Conservation (phyloP, 371 early-diverging fungal species). For the Capniomyces stellatus region DNA sequence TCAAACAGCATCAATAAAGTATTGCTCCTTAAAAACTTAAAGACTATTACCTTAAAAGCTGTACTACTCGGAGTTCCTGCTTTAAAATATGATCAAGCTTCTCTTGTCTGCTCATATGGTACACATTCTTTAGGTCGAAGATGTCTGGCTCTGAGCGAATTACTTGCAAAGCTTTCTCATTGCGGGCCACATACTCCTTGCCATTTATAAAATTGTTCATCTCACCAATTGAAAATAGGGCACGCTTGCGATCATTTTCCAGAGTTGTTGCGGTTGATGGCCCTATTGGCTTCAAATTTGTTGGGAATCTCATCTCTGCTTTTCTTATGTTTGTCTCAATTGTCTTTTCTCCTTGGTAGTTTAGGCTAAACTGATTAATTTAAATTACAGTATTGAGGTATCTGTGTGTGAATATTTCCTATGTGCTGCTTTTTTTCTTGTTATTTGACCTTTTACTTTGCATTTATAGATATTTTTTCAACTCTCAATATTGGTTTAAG, state of each 20-base stretch:
- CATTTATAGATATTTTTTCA: too few relatives aligned
- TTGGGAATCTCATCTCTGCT: neutral
- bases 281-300: neutral
- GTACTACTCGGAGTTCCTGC: constrained; percentile 14
- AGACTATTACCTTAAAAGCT: constrained; percentile 9
- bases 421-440: too few relatives aligned
- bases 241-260: neutral
- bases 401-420: too few relatives aligned
- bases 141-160: constrained; percentile 16
- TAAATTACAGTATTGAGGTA: too few relatives aligned
- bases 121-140: constrained; percentile 12
- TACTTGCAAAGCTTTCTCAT: constrained; percentile 9
- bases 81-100: constrained; percentile 18
- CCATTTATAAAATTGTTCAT: neutral
- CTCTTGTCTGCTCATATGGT: constrained; percentile 22
- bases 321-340: too few relatives aligned
- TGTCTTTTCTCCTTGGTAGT: too few relatives aligned
- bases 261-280: neutral
- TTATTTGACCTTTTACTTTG: too few relatives aligned
- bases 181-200: neutral
- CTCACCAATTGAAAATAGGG: neutral
- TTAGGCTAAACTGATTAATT: too few relatives aligned
- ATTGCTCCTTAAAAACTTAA: too few relatives aligned
- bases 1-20: too few relatives aligned
- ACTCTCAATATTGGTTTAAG: too few relatives aligned